Base-by-base conservation (phyloP, 352 stramenopile species). In the Globisporangium middletonii region DNA sequence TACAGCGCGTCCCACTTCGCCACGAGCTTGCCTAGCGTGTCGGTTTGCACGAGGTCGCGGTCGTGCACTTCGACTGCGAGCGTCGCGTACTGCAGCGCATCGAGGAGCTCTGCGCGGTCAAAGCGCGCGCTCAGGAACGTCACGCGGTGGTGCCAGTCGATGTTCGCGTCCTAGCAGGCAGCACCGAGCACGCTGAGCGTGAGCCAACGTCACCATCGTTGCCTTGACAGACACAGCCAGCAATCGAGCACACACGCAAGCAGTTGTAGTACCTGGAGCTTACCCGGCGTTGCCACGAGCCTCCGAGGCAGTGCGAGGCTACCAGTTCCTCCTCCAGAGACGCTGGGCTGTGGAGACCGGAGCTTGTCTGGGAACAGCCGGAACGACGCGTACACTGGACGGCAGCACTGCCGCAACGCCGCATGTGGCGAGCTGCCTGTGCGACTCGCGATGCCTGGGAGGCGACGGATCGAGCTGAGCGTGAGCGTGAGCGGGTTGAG, bases 401-500 rank as follows among this genome's bases (percentile, higher is more conserved):
- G 68, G 50, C 84, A 94, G 33, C 71, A 67, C 12, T 68, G 60
- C 0, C 55, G 53, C 23, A 90, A 66, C 16, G 71, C 50, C 0
- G 53, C 52, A 51, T 91, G 79, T 0, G 79, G 67, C 18, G 66
- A 73, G 11, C 56, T 52, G n/a, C 55, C 50, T 46, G 67, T 57
- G 57, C 7, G 28, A 62, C 37, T 42, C 15, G 63, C 43, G 23
- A 83, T 59, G 19, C 81, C 81, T n/a, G 84, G 84, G 1, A 94
- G 63, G 8, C 61, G 66, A 5, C 68, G 71, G 27, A 62, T 69
- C 0, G 69, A 68, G 44, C 59, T 60, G 11, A 94, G 50, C 0
- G 78, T 75, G 46, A 94, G 55, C 1, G 73, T 89, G 48, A 94
- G 64, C 0, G 84, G 82, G 28, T 92, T 94, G 28, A 92, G 60